phyloP scores from a whole-genome alignment of 2,329 filamentous ascomycete species.

The Ophiostoma tasmaniense region DNA sequence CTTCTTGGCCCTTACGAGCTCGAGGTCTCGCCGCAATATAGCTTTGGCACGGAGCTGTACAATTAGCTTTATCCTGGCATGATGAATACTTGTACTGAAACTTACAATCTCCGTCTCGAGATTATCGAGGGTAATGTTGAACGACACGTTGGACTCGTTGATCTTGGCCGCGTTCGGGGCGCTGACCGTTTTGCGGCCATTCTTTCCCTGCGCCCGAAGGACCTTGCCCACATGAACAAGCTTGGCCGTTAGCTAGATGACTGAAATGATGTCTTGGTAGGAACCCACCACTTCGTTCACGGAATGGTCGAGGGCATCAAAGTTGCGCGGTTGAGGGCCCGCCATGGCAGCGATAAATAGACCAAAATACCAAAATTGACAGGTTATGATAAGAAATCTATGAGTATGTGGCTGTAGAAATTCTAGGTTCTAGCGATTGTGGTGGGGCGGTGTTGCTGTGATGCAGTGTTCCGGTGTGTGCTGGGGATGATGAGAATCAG shows the following conservation, averaged over 20 bases:
- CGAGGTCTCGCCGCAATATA: constrained; percentile 46
- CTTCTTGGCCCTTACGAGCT: constrained; percentile 30
- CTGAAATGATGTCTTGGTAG: background rate
- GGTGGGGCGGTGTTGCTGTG: background rate
- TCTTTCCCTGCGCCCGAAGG: constrained; percentile 40
- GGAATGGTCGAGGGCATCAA: constrained; percentile 43
- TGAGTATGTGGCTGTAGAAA: background rate
- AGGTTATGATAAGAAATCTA: background rate
- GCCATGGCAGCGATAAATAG: constrained; percentile 7
- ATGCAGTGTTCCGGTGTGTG: background rate
- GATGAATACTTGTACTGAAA: background rate
- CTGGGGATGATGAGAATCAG: background rate
- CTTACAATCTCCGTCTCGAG: constrained; percentile 51
- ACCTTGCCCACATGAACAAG: constrained; percentile 53
- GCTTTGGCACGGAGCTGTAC: constrained; percentile 44
- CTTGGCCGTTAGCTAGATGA: constrained; percentile 28
- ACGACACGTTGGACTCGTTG: constrained; percentile 38
- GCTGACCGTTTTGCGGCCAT: constrained; percentile 34
- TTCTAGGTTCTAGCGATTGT: no score
- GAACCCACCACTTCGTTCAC: constrained; percentile 47
- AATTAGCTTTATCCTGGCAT: background rate
- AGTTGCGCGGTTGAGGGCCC: constrained; percentile 20
- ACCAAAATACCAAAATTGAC: background rate
- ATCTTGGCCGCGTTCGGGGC: constrained; percentile 34
- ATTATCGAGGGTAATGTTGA: constrained; percentile 47